These are phyloP conservation scores for Coemansia sp. DNA, from an alignment of 192 early-diverging fungal genomes.

Conservation along the genomic window DNA sequence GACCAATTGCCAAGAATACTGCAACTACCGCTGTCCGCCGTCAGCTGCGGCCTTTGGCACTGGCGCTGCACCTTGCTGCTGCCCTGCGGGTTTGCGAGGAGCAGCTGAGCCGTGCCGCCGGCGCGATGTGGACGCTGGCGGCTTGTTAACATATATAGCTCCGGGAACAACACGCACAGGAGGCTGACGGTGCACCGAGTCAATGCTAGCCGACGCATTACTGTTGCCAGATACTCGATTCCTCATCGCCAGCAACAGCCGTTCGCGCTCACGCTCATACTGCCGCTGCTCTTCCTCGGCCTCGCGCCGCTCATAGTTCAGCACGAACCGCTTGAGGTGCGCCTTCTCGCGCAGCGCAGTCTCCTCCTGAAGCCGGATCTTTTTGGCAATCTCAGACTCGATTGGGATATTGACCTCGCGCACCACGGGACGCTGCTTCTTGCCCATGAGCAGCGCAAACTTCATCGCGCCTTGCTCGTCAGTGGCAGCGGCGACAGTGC, in stretches of 20 bases:
- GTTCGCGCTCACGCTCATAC: constrained; percentile 18
- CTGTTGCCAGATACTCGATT: constrained; percentile 1
- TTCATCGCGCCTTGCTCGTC: constrained; percentile 26
- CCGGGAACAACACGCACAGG: constrained; percentile 22
- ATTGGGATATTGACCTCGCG: constrained; percentile 47
- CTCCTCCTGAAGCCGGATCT: constrained; percentile 81
- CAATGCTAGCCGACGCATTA: neutral
- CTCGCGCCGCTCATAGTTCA: constrained; percentile 76
- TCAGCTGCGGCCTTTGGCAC: neutral
- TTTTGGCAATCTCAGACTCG: constrained; percentile 79
- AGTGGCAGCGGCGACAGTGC: neutral
- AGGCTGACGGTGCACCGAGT: constrained; percentile 10
- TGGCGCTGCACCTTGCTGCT: neutral
- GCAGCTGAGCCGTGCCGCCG: constrained; percentile 13
- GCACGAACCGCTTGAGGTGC: constrained; percentile 88
- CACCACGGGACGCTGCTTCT: constrained; percentile 42
- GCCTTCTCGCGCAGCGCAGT: constrained; percentile 85
- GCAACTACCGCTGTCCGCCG: neutral
- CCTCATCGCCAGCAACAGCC: constrained; percentile 10
- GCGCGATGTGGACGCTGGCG: constrained; percentile 12
- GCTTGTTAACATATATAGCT: constrained; percentile 28
- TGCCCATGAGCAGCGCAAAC: constrained; percentile 52
- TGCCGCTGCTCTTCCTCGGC: constrained; percentile 39
- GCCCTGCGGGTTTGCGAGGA: neutral
- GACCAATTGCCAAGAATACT: neutral